Evolutionary conservation across 345 rosid genomes (phyloP), one percentile per base, ranked within the genome.

Genomic region (Litchi chinensis): DNA sequence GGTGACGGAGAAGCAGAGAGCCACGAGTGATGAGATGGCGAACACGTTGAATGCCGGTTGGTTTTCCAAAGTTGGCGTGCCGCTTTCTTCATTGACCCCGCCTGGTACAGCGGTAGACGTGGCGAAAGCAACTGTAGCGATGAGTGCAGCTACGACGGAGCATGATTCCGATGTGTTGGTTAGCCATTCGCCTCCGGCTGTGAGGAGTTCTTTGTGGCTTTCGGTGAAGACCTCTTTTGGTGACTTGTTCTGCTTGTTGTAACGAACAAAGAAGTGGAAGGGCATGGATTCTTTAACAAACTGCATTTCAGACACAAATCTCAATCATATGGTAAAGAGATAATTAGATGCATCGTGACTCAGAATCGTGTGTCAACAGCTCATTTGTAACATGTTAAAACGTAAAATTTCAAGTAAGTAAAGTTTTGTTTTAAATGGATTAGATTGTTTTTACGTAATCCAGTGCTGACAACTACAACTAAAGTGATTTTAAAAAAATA

Each of bases 111-210:
- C 52, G 19, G 88, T 22, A 19, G 90, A 81, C 37, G 92, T 78
- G 43, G 90, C 88, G 8, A 89, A 89, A 46, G 90, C 92, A 13
- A 87, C 92, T 0, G 90, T 86, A 54, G 90, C 88, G 4, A 87
- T 84, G 77, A 89, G 84, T 10, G 88, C 89, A 0, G 89, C 90
- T 75, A 89, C 89, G 1, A 87, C 87, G 0, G 90, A 87, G 78
- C 90, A 89, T 3, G 90, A 84, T 19, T 86, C 76, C 0, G 92
- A 87, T 5, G 90, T 89, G 77, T 46, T 74, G 19, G 74, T 84
- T 4, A 89, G 83, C 92, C 92, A 87, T 8, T 80, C 73, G 6
- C 88, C 83, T 0, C 90, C 92, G 8, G 32, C 77, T n/a, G 80
- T 62, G 28, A 86, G 84, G 0, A 89, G 82, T 0, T 82, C 74